These are phyloP conservation scores for Penicillium roqueforti DNA, from an alignment of 495 filamentous ascomycete genomes.

Conservation along the genomic window DNA sequence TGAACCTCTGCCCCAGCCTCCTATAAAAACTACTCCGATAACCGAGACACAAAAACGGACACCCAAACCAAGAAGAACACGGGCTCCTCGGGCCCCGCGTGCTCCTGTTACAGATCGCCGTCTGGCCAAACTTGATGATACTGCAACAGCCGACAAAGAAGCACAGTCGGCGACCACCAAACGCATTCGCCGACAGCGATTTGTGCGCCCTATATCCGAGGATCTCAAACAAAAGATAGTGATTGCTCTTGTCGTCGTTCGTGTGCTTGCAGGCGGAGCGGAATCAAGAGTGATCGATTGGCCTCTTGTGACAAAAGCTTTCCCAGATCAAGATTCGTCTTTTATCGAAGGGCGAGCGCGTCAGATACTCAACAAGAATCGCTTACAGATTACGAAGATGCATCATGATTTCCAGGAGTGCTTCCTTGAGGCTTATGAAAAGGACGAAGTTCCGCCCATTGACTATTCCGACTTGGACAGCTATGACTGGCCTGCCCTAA, in stretches of 20 bases:
- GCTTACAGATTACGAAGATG: slow-evolving; percentile 61
- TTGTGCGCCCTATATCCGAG: slow-evolving; percentile 22
- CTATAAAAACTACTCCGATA: not conserved
- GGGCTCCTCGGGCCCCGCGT: not conserved
- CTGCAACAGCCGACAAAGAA: slow-evolving; percentile 12
- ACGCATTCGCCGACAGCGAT: slow-evolving; percentile 25
- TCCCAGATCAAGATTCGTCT: slow-evolving; percentile 55
- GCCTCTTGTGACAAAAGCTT: slow-evolving; percentile 61
- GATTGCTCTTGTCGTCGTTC: slow-evolving; percentile 68
- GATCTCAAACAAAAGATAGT: slow-evolving; percentile 43
- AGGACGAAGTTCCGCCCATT: slow-evolving; percentile 61
- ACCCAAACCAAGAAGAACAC: slow-evolving; percentile 1
- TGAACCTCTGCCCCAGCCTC: not conserved
- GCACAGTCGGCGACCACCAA: not conserved
- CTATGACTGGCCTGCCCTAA: slow-evolving; percentile 73
- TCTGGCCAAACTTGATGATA: slow-evolving; percentile 28
- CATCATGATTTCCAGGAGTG: slow-evolving; percentile 70
- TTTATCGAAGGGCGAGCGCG: slow-evolving; percentile 60
- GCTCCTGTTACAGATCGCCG: slow-evolving; percentile 18
- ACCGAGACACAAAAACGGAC: not conserved
- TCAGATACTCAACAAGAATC: slow-evolving; percentile 52
- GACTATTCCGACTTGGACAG: slow-evolving; percentile 64
- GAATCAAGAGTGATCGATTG: slow-evolving; percentile 65
- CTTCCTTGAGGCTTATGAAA: slow-evolving; percentile 73
- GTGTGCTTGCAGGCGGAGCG: slow-evolving; percentile 68